phyloP scores from a whole-genome alignment of 2,329 filamentous ascomycete species.

The Colletotrichum viniferum region DNA sequence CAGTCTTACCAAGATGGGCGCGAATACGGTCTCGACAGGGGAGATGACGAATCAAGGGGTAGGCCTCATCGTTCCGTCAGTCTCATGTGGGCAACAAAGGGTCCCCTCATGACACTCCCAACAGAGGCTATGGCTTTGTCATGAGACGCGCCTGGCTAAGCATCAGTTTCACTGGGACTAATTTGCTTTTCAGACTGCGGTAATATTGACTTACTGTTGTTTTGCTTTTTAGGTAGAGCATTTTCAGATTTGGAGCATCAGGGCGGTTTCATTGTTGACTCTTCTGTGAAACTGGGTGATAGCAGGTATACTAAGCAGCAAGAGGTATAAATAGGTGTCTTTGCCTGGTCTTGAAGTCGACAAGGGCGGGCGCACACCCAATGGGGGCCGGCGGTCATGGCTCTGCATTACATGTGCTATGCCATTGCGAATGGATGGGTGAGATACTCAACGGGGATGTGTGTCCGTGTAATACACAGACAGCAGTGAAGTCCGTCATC shows the following conservation, averaged over 20 bases:
- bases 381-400: too few species aligned
- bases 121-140: neutral
- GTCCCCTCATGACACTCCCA: neutral
- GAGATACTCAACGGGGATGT: accelerated
- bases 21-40: accelerated
- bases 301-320: too few species aligned
- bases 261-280: neutral
- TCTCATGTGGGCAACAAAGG: neutral
- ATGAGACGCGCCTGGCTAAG: neutral
- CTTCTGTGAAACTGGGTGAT: neutral
- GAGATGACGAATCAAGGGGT: neutral
- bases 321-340: neutral
- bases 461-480: neutral
- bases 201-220: neutral
- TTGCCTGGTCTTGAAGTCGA: neutral
- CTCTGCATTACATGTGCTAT: neutral
- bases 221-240: neutral
- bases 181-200: too few species aligned
- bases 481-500: neutral
- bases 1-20: neutral
- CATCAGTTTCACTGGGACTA: too few species aligned
- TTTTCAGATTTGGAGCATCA: accelerated
- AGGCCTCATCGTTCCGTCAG: neutral
- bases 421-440: neutral
- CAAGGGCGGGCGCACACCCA: neutral